Conservation (phyloP, 2,329 filamentous ascomycete genomes). For the Sporothrix brasiliensis region DNA sequence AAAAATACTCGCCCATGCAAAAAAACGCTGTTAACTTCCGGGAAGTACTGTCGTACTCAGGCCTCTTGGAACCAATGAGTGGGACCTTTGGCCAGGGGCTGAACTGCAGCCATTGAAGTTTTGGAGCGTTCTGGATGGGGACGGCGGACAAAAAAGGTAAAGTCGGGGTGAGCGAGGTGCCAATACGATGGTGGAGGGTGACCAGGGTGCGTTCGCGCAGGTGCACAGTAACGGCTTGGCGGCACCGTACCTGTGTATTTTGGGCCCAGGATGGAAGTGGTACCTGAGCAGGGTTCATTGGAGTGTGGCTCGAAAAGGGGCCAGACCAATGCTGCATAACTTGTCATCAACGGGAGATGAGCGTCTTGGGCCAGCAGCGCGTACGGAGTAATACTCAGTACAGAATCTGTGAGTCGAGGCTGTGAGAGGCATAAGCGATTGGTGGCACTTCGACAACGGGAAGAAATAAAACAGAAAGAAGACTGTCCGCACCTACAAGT, state of each 20-base stretch:
- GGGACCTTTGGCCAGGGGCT: conserved; percentile 10
- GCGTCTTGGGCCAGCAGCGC: conserved; percentile 14
- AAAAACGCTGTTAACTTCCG: too few species aligned
- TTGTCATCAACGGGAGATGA: conserved; percentile 32
- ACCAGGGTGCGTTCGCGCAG: conserved; percentile 19
- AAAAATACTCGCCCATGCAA: neutral
- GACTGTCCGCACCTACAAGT: neutral
- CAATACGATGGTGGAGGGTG: conserved; percentile 24
- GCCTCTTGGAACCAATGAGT: conserved; percentile 15
- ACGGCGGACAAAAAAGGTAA: neutral
- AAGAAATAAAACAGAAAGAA: neutral
- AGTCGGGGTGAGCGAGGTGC: conserved; percentile 13
- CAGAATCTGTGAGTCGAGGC: conserved; percentile 23
- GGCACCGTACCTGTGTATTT: neutral
- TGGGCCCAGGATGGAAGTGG: conserved; percentile 3
- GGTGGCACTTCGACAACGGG: neutral
- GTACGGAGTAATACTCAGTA: neutral
- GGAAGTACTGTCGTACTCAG: neutral
- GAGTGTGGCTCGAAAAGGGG: conserved; percentile 29
- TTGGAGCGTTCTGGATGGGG: conserved; percentile 23
- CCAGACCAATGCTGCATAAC: conserved; percentile 27
- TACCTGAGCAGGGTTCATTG: conserved; percentile 7
- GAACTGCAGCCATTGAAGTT: neutral
- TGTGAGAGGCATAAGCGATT: conserved; percentile 10
- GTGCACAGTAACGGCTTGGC: conserved; percentile 23